Evolutionary conservation across 768 basidiomycete genomes (phyloP).

Genomic region (Rhizopogon sp.): DNA sequence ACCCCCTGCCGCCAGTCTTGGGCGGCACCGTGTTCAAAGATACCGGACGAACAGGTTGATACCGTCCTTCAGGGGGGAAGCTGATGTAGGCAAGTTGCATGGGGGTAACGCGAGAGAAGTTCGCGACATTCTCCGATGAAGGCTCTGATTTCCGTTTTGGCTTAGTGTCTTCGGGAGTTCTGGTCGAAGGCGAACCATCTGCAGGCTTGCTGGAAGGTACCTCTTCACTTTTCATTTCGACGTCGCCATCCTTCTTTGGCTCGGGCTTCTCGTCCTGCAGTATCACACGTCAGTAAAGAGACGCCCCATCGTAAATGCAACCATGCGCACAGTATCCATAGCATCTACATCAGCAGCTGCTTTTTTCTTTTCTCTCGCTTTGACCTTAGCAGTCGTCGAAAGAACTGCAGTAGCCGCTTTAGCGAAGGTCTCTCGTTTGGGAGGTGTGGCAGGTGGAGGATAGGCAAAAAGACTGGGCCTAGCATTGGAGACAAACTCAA

Average conservation of each 20-base stretch:
- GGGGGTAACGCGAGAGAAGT: constrained; percentile 91
- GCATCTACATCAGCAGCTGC: constrained; percentile 74
- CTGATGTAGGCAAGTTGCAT: constrained; percentile 80
- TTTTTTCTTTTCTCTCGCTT: constrained; percentile 91
- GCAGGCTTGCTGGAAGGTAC: constrained; percentile 37
- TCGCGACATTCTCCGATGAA: constrained; percentile 66
- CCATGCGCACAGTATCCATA: constrained; percentile 71
- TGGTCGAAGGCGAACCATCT: constrained; percentile 52
- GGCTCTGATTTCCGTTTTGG: constrained; percentile 70
- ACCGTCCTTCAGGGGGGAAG: constrained; percentile 76
- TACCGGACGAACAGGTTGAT: constrained; percentile 84
- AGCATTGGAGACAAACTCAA: constrained; percentile 88
- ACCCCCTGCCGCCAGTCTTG: constrained; percentile 29
- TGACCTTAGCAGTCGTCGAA: constrained; percentile 96
- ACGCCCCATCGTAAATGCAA: not conserved
- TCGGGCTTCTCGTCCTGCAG: constrained; percentile 52
- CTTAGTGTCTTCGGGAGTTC: constrained; percentile 41
- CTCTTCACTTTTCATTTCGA: constrained; percentile 78
- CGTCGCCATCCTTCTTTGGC: constrained; percentile 54
- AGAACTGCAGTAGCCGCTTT: constrained; percentile 94
- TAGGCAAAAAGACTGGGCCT: constrained; percentile 92
- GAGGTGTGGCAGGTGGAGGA: constrained; percentile 78
- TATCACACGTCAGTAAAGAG: constrained; percentile 10
- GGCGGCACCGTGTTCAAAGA: constrained; percentile 35
- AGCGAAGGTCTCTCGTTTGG: constrained; percentile 86